Conservation (phyloP, 2,329 filamentous ascomycete genomes). For the Chaetomiaceae sp. region DNA sequence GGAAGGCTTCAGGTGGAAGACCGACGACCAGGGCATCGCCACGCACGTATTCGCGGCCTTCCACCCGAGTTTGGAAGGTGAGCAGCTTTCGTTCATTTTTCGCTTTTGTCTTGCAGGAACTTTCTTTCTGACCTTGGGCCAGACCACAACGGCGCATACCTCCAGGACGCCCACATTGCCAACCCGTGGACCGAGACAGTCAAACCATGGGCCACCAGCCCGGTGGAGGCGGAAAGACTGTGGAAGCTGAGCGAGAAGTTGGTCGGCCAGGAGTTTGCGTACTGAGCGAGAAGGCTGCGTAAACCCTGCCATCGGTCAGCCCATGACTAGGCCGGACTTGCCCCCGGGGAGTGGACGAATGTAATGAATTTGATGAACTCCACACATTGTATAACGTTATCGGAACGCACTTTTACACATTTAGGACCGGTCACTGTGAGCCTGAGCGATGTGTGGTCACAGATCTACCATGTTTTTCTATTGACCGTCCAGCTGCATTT, state of each 20-base stretch:
- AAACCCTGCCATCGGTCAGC: too few species aligned
- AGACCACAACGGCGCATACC: constrained; percentile 23
- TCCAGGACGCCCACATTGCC: constrained; percentile 21
- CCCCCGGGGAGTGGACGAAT: too few species aligned
- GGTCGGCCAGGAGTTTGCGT: constrained; percentile 35
- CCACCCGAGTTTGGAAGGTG: constrained; percentile 15
- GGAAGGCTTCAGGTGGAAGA: constrained; percentile 12
- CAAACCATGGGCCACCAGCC: constrained; percentile 20
- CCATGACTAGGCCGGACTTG: too few species aligned
- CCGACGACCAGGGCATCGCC: constrained; percentile 16
- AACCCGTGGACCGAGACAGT: constrained; percentile 16
- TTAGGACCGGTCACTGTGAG: too few species aligned
- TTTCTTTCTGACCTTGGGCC: not conserved
- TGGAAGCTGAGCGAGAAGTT: constrained; percentile 43
- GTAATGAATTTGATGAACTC: too few species aligned
- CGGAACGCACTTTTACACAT: too few species aligned
- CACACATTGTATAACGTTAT: too few species aligned
- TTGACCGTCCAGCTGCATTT: not conserved
- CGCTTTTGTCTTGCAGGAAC: not conserved
- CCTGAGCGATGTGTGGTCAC: too few species aligned
- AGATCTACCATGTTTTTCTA: too few species aligned
- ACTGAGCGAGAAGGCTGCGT: constrained; percentile 4
- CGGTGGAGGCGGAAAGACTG: constrained; percentile 34
- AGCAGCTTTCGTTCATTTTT: not conserved
- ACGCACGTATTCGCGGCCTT: constrained; percentile 23